Evolutionary conservation across 2,329 filamentous ascomycete genomes (phyloP).

Genomic region (Sphaceloma murrayae): DNA sequence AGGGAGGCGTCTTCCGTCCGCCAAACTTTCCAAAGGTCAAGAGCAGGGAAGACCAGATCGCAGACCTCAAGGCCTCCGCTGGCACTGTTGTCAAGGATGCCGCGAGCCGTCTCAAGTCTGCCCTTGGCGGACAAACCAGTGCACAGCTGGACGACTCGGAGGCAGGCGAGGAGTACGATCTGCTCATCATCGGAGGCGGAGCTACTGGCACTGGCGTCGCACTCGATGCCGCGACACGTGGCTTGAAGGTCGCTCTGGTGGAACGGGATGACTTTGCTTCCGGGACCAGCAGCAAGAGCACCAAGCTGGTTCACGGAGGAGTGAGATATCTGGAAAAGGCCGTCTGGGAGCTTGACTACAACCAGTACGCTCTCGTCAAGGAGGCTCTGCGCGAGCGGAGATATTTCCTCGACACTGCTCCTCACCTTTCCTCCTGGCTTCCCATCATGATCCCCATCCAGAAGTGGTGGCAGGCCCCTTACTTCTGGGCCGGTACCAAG

Average conservation of each 20-base stretch:
- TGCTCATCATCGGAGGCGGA: constrained; percentile 69
- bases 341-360: constrained; percentile 75
- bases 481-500: constrained; percentile 71
- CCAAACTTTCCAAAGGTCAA: constrained; percentile 57
- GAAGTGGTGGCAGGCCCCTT: constrained; percentile 75
- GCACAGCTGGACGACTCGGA: constrained; percentile 21
- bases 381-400: constrained; percentile 74
- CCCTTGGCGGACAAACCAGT: constrained; percentile 26
- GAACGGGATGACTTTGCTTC: constrained; percentile 76
- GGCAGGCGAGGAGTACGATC: constrained; percentile 54
- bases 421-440: constrained; percentile 69
- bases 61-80: constrained; percentile 46
- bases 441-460: constrained; percentile 76
- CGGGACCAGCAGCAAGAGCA: constrained; percentile 78
- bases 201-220: constrained; percentile 74
- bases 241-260: constrained; percentile 68
- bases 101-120: constrained; percentile 36
- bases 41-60: constrained; percentile 55
- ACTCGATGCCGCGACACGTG: constrained; percentile 68
- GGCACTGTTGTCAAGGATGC: constrained; percentile 35
- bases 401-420: constrained; percentile 74
- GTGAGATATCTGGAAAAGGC: constrained; percentile 81
- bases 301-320: constrained; percentile 76
- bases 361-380: constrained; percentile 63
- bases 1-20: constrained; percentile 57